phyloP scores from a whole-genome alignment of 495 filamentous ascomycete genomes.

The Penicillium lividum region DNA sequence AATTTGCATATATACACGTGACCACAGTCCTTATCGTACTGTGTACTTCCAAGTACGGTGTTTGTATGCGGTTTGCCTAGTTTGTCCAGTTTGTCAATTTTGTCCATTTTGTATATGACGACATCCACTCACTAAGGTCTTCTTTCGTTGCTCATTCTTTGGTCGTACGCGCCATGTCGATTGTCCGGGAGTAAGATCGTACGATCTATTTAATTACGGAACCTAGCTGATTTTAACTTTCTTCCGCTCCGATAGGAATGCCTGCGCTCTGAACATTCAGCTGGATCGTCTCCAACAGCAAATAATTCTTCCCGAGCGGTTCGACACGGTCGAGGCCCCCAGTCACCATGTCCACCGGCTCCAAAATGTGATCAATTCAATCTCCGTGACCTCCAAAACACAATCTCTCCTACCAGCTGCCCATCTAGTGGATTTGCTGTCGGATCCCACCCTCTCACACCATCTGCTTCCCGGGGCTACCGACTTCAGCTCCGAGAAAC shows the following conservation, averaged over 20 bases:
- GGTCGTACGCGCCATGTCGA: constrained; percentile 21
- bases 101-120: constrained; percentile 16
- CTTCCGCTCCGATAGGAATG: constrained; percentile 57
- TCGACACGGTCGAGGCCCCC: constrained; percentile 23
- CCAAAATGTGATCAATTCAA: constrained; percentile 62
- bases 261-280: constrained; percentile 73
- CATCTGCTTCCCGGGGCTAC: background rate
- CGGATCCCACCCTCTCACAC: constrained; percentile 50
- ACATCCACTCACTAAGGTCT: constrained; percentile 6
- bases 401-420: constrained; percentile 50
- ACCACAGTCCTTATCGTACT: background rate
- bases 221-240: constrained; percentile 6
- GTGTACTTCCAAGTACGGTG: background rate
- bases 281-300: constrained; percentile 73
- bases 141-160: background rate
- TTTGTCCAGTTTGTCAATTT: constrained; percentile 20
- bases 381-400: constrained; percentile 66
- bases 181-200: constrained; percentile 25
- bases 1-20: background rate
- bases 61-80: background rate
- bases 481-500: constrained; percentile 25
- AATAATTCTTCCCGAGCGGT: constrained; percentile 19
- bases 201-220: background rate
- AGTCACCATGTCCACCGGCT: constrained; percentile 39
- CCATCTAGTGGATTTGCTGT: constrained; percentile 59